phyloP scores from a whole-genome alignment of 2,329 filamentous ascomycete species.

The Cladorrhinum sp. region DNA sequence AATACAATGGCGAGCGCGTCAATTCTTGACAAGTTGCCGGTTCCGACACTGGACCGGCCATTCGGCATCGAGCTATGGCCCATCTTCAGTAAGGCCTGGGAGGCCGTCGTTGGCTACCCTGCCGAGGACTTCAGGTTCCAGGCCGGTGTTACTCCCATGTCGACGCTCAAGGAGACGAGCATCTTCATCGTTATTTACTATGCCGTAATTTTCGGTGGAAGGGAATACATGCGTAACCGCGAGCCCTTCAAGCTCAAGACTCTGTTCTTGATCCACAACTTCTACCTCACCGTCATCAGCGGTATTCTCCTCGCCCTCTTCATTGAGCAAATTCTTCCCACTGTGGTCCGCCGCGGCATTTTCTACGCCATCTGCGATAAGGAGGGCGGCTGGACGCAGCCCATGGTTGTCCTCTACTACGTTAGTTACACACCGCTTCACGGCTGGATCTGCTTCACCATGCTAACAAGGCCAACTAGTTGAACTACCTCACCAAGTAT shows the following conservation, averaged over 20 bases:
- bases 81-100: conserved; percentile 85
- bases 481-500: conserved; percentile 69
- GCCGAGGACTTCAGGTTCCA: conserved; percentile 83
- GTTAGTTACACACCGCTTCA: conserved; percentile 52
- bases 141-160: conserved; percentile 80
- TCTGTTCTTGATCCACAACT: conserved; percentile 95
- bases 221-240: conserved; percentile 86
- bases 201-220: conserved; percentile 85
- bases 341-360: conserved; percentile 72
- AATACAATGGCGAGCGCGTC: conserved; percentile 31
- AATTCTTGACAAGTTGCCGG: conserved; percentile 49
- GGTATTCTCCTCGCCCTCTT: conserved; percentile 77
- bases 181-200: conserved; percentile 88
- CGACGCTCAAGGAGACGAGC: conserved; percentile 78
- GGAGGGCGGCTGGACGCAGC: conserved; percentile 88
- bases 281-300: conserved; percentile 85
- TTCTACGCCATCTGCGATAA: conserved; percentile 84
- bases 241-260: conserved; percentile 81
- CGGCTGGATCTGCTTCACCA: background rate
- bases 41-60: conserved; percentile 81
- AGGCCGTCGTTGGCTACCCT: conserved; percentile 72
- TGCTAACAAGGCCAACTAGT: conserved; percentile 15
- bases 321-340: conserved; percentile 85
- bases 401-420: conserved; percentile 92
- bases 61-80: conserved; percentile 93